phyloP scores from a whole-genome alignment of 106 monocot genomes.

The Posidonia australis region DNA sequence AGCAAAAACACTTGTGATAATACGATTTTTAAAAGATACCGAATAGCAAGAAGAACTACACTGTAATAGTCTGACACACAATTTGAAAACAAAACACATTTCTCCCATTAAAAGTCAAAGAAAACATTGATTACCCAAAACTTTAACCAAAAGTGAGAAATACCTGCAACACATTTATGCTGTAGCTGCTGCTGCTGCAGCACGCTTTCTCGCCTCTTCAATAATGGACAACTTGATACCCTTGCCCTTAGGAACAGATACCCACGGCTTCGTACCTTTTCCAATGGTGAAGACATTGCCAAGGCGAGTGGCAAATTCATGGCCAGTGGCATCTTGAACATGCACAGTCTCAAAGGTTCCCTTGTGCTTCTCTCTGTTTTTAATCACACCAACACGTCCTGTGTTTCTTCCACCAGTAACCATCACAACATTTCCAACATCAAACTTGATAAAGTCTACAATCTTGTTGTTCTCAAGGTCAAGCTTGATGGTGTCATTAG shows the following conservation, averaged over 20 bases:
- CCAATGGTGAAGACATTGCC: conserved; percentile 80
- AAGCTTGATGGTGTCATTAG: conserved; percentile 75
- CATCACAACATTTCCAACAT: conserved; percentile 86
- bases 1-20: too few relatives aligned
- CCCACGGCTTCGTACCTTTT: conserved; percentile 75
- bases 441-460: conserved; percentile 78
- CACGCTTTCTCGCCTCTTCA: conserved; percentile 65
- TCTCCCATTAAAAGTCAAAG: too few relatives aligned
- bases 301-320: conserved; percentile 72
- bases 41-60: too few relatives aligned
- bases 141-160: neutral
- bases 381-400: conserved; percentile 75
- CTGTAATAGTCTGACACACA: neutral
- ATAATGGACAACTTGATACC: conserved; percentile 79
- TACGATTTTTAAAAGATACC: too few relatives aligned
- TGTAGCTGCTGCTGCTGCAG: conserved; percentile 35
- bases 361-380: conserved; percentile 90
- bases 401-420: conserved; percentile 80
- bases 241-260: conserved; percentile 75
- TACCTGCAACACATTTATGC: neutral
- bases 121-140: too few relatives aligned
- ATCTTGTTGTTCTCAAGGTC: too few relatives aligned
- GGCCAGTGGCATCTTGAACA: conserved; percentile 58
- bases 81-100: too few relatives aligned
- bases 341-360: conserved; percentile 76